Base-by-base conservation (phyloP, 805 yeast genomes). In the Ogataea nakhonphanomensis region DNA sequence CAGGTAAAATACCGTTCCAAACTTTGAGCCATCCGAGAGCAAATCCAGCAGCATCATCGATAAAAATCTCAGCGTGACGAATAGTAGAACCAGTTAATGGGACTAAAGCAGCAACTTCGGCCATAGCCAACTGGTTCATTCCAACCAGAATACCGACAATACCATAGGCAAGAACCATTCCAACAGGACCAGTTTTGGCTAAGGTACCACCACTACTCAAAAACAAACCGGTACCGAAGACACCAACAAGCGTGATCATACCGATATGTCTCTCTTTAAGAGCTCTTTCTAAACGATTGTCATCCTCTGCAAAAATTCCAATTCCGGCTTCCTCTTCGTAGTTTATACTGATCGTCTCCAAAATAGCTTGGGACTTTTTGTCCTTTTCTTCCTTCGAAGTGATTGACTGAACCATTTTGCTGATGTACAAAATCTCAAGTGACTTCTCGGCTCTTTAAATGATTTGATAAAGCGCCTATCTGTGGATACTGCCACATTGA, bases 171-270 rank as follows among this genome's bases (percentile, higher is more conserved):
- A 77, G 62, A 30, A 84, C 69, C 31, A 76, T 50, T 22, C 74
- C 74, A 1, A 47, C 56, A 8, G 61, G 61, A 21, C 61, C 61
- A 25, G 53, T 39, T 7, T 52, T 48, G 9, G 61, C 44, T 39
- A 69, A 54, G 2, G 67, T 68, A 25, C 66, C 64, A 34, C 78
- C 78, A 25, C 71, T 62, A 43, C 78, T 77, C 25, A 74, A 65
- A 41, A 74, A 70, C 38, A 73, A 59, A 33, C 78, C 79, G n/a
- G 86, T 79, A 59, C 89, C 87, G 48, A 81, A 78, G 45, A 81
- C 73, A 51, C 86, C 85, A 46, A 85, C 88, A 39, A 81, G 71
- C 27, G 87, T 81, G 45, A 80, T 76, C 80, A 80, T 75, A 58
- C 78, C 83, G 41, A 74, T 64, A 41, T 74, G 78, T 55, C 79